These are phyloP conservation scores for Spirogloea muscicola DNA, from an alignment of 139 green algal species.

Conservation along the genomic window DNA sequence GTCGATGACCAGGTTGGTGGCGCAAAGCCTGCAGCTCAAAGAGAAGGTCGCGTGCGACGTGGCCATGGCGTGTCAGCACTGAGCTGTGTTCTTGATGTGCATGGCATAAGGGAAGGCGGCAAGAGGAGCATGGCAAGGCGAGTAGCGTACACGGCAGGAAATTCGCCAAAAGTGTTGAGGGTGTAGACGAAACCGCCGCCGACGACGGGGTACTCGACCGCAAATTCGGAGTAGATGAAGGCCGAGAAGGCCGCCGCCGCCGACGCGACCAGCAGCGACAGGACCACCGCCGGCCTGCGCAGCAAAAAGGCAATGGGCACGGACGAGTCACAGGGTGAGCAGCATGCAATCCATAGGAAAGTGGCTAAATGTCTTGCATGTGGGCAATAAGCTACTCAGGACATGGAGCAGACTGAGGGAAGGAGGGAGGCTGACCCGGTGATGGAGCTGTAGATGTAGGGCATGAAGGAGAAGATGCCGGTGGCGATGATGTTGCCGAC, in stretches of 20 bases:
- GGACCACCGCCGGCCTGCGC: constrained; percentile 20
- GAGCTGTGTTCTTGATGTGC: too few relatives aligned
- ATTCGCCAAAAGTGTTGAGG: constrained; percentile 29
- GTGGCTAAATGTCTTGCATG: constrained; percentile 1
- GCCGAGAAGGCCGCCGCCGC: constrained; percentile 5
- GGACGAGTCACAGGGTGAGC: not conserved
- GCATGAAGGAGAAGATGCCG: constrained; percentile 38
- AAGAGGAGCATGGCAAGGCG: too few relatives aligned
- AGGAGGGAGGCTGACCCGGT: constrained; percentile 15
- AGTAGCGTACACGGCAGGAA: constrained; percentile 24
- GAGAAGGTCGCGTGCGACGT: not conserved
- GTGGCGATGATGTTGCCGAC: constrained; percentile 21
- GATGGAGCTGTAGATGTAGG: constrained; percentile 29
- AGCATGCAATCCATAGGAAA: not conserved
- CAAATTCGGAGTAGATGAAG: constrained; percentile 33
- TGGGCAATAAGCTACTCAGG: not conserved
- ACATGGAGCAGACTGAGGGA: too few relatives aligned
- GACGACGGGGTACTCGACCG: constrained; percentile 26
- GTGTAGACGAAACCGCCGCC: constrained; percentile 21
- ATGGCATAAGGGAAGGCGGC: too few relatives aligned
- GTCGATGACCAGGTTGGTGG: constrained; percentile 17
- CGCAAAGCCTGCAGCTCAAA: constrained; percentile 22
- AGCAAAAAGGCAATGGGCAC: not conserved
- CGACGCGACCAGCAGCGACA: constrained; percentile 11
- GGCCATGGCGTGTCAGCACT: not conserved